Evolutionary conservation across 176 grass and related monocot genomes (phyloP).

Genomic region (Elaeis guineensis): DNA sequence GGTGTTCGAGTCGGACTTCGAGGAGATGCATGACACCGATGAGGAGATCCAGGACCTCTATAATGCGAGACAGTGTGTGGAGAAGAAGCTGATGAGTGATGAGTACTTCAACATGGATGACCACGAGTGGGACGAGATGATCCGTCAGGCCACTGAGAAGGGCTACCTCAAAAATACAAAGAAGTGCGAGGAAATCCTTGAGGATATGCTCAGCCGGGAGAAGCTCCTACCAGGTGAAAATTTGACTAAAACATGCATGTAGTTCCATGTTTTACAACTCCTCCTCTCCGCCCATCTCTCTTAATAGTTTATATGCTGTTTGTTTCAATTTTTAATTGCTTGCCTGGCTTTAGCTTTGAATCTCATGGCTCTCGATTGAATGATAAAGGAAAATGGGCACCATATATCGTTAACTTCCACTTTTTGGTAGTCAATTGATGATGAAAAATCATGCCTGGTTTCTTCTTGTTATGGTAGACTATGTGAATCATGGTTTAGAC

Average conservation of each 20-base stretch:
- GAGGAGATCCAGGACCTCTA: conserved; percentile 75
- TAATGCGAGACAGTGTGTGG: conserved; percentile 69
- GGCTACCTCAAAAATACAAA: conserved; percentile 50
- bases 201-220: conserved; percentile 83
- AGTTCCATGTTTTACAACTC: not conserved
- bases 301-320: no score
- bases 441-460: no score
- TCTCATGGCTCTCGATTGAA: no score
- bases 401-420: no score
- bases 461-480: no score
- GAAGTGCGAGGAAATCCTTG: conserved; percentile 68
- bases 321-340: no score
- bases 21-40: conserved; percentile 47
- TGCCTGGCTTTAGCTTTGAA: no score
- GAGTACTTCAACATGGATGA: conserved; percentile 74
- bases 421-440: no score
- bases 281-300: no score
- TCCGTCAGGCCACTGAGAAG: conserved; percentile 36
- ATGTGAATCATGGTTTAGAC: no score
- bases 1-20: conserved; percentile 57
- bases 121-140: conserved; percentile 48
- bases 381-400: no score
- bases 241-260: not conserved
- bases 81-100: conserved; percentile 56
- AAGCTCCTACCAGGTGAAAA: conserved; percentile 75